Conservation (phyloP, 768 basidiomycete species). For the Suillus tomentosus region DNA sequence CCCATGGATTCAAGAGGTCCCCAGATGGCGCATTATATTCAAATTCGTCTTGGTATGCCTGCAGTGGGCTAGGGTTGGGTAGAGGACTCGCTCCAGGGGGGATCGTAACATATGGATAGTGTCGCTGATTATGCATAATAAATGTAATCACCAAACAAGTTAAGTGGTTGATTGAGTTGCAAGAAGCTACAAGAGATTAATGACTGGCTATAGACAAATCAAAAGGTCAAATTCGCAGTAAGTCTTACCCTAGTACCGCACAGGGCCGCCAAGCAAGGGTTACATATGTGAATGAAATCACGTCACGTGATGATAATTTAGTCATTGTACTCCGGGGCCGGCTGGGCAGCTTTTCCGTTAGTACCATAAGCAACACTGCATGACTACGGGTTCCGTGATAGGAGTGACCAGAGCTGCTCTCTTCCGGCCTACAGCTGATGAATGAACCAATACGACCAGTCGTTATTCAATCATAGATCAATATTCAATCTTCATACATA, state of each 20-base stretch:
- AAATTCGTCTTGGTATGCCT: slow-evolving; percentile 32
- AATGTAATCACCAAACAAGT: not conserved
- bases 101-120: slow-evolving; percentile 39
- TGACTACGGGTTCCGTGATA: not conserved
- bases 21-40: slow-evolving; percentile 29
- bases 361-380: no score
- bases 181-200: not conserved
- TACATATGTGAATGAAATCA: not conserved
- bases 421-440: not conserved
- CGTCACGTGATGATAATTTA: not conserved
- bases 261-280: not conserved
- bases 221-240: not conserved
- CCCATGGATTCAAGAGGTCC: slow-evolving; percentile 37
- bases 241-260: not conserved
- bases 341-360: no score
- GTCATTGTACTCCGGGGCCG: not conserved
- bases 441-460: slow-evolving; percentile 4
- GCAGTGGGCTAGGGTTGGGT: slow-evolving; percentile 31
- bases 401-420: not conserved
- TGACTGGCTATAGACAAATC: not conserved
- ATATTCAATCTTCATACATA: slow-evolving; percentile 9
- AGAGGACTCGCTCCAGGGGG: slow-evolving; percentile 39
- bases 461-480: slow-evolving; percentile 8
- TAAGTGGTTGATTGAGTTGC: not conserved
- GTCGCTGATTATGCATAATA: slow-evolving; percentile 32